A percentile compares a stretch with the other conserved stretches of the same genome.
These are phyloP conservation scores for Lipomyces orientalis DNA, from an alignment of 805 yeast species.

Conservation along the genomic window DNA sequence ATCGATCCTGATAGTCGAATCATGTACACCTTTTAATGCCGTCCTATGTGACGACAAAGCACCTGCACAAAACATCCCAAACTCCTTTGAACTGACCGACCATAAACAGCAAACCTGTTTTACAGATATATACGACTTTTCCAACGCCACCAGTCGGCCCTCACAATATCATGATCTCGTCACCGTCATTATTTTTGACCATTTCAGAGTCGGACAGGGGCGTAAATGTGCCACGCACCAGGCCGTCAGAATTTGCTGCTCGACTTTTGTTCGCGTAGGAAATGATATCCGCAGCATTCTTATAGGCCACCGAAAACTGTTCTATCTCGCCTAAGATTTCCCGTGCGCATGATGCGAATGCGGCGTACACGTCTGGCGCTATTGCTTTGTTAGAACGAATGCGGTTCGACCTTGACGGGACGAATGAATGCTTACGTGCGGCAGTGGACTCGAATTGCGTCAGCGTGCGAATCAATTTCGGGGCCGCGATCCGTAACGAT, in stretches of 20 bases:
- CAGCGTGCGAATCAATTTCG: slow-evolving; percentile 14
- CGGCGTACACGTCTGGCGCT: slow-evolving; percentile 15
- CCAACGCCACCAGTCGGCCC: neutral
- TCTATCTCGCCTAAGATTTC: slow-evolving; percentile 10
- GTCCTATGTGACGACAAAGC: too few relatives aligned
- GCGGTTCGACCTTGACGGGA: neutral
- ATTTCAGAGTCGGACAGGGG: neutral
- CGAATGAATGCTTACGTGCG: neutral
- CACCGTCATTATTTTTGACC: neutral
- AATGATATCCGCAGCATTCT: slow-evolving; percentile 10
- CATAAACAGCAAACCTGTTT: neutral
- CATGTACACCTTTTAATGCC: too few relatives aligned
- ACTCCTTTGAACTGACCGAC: neutral
- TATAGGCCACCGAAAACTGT: slow-evolving; percentile 9
- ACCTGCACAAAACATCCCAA: too few relatives aligned
- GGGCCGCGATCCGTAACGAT: slow-evolving; percentile 16
- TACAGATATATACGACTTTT: neutral
- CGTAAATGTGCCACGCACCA: neutral
- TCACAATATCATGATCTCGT: neutral
- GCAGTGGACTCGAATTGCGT: slow-evolving; percentile 4
- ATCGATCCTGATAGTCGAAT: too few relatives aligned
- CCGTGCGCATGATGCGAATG: slow-evolving; percentile 17
- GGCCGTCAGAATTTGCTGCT: slow-evolving; percentile 1
- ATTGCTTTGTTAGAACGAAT: neutral
- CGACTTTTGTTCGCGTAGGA: slow-evolving; percentile 13